Evolutionary conservation across 2,329 filamentous ascomycete genomes (phyloP).

Genomic region (Canariomyces notabilis): DNA sequence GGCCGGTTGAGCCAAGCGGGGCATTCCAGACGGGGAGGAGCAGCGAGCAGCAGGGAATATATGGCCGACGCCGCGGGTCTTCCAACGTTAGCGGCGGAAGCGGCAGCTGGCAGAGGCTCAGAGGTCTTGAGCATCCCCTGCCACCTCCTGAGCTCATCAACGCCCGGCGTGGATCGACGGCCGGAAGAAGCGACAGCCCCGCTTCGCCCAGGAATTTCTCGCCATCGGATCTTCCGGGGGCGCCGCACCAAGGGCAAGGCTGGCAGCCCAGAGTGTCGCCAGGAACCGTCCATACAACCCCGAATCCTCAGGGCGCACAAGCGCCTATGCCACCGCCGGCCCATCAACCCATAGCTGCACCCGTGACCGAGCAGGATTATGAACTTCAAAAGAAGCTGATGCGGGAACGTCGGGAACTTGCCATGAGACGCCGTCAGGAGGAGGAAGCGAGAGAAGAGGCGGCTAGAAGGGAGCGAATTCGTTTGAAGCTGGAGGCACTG

Average conservation of each 20-base stretch:
- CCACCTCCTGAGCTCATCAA: slow-evolving; percentile 41
- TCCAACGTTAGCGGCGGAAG: slow-evolving; percentile 90
- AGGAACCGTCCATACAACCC: slow-evolving; percentile 36
- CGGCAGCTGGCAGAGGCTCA: slow-evolving; percentile 59
- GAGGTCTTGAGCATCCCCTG: slow-evolving; percentile 39
- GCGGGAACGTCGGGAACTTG: slow-evolving; percentile 64
- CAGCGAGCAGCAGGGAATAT: slow-evolving; percentile 60
- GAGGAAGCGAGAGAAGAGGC: slow-evolving; percentile 68
- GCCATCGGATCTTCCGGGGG: slow-evolving; percentile 33
- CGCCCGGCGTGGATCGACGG: slow-evolving; percentile 45
- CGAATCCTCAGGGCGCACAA: slow-evolving; percentile 28
- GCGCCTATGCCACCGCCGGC: slow-evolving; percentile 20
- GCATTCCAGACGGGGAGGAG: slow-evolving; percentile 78
- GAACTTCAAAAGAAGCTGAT: slow-evolving; percentile 53
- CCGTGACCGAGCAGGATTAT: slow-evolving; percentile 13
- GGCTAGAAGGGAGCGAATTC: slow-evolving; percentile 65
- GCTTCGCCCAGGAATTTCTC: slow-evolving; percentile 43
- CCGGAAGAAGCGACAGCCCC: slow-evolving; percentile 47
- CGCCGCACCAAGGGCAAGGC: slow-evolving; percentile 29
- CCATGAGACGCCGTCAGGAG: slow-evolving; percentile 62
- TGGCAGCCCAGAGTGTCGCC: slow-evolving; percentile 45
- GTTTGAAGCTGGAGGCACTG: slow-evolving; percentile 65
- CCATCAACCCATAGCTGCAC: slow-evolving; percentile 31
- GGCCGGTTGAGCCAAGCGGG: slow-evolving; percentile 75
- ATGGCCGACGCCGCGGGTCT: slow-evolving; percentile 74